These are phyloP conservation scores for Trichoderma asperellum DNA, from an alignment of 2,329 filamentous ascomycete species.

Conservation along the genomic window DNA sequence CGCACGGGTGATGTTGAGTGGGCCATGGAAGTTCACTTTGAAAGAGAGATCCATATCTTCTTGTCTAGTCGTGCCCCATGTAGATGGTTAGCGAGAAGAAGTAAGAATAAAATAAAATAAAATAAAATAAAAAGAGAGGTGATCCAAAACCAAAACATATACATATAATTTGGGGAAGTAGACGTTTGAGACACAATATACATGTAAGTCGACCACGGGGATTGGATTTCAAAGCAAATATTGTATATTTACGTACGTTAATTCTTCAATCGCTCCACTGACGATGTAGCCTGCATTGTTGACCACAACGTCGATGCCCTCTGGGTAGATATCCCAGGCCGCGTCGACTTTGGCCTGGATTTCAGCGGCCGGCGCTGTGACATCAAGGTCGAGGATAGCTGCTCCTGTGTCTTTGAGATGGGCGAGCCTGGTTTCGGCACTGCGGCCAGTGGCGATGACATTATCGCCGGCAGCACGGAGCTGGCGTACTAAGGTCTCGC, in stretches of 20 bases:
- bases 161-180: neutral
- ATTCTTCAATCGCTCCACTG: conserved; percentile 36
- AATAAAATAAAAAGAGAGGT: neutral
- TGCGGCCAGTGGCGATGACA: conserved; percentile 48
- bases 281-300: conserved; percentile 46
- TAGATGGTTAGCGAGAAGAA: neutral
- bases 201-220: neutral
- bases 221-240: neutral
- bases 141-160: neutral
- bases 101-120: neutral
- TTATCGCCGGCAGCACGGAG: conserved; percentile 45
- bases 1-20: conserved; percentile 43
- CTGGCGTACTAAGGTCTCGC: conserved; percentile 43
- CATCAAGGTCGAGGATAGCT: conserved; percentile 33
- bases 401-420: conserved; percentile 39
- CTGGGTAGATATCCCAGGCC: conserved; percentile 33
- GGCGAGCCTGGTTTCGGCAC: conserved; percentile 40
- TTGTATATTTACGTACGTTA: conserved; percentile 29
- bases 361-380: conserved; percentile 1
- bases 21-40: conserved; percentile 46
- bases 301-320: conserved; percentile 44
- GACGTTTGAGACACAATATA: neutral
- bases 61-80: conserved; percentile 29
- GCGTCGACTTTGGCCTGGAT: conserved; percentile 31
- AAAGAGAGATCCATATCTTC: conserved; percentile 36